phyloP scores from a whole-genome alignment of 2,329 filamentous ascomycete genomes.

The Decorospora gaudefroyi region DNA sequence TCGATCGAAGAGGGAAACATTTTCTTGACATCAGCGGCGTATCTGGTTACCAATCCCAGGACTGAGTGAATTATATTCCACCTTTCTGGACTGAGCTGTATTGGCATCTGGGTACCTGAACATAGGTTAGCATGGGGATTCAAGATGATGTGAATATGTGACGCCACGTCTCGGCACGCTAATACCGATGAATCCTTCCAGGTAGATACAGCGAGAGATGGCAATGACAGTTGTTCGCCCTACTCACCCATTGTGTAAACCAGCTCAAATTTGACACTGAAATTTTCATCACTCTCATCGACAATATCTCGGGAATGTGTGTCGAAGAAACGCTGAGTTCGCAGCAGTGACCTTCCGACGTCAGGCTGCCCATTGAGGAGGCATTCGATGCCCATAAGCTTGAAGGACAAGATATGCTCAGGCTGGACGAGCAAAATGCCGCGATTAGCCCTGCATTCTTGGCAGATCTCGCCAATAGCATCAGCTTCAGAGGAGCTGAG shows the following conservation, averaged over 20 bases:
- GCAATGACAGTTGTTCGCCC: not conserved
- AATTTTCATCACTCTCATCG: slow-evolving; percentile 68
- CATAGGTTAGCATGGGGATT: not conserved
- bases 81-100: slow-evolving; percentile 58
- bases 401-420: slow-evolving; percentile 66
- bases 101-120: slow-evolving; percentile 44
- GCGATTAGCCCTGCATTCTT: slow-evolving; percentile 54
- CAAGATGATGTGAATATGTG: not conserved
- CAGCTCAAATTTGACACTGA: slow-evolving; percentile 58
- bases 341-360: slow-evolving; percentile 46
- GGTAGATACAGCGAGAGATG: not conserved
- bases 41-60: slow-evolving; percentile 49
- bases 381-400: slow-evolving; percentile 63
- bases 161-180: no score
- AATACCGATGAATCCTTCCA: no score
- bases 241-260: slow-evolving; percentile 57
- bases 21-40: slow-evolving; percentile 33
- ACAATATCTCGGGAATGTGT: slow-evolving; percentile 59
- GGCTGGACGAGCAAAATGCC: slow-evolving; percentile 66
- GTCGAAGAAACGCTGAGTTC: slow-evolving; percentile 54
- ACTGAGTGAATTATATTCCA: slow-evolving; percentile 61
- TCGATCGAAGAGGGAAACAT: slow-evolving; percentile 49
- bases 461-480: slow-evolving; percentile 48
- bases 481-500: slow-evolving; percentile 40
- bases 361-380: slow-evolving; percentile 38